Evolutionary conservation across 2,329 filamentous ascomycete genomes (phyloP), one percentile per base, ranked within the genome.

Genomic region (Cercospora sp.): DNA sequence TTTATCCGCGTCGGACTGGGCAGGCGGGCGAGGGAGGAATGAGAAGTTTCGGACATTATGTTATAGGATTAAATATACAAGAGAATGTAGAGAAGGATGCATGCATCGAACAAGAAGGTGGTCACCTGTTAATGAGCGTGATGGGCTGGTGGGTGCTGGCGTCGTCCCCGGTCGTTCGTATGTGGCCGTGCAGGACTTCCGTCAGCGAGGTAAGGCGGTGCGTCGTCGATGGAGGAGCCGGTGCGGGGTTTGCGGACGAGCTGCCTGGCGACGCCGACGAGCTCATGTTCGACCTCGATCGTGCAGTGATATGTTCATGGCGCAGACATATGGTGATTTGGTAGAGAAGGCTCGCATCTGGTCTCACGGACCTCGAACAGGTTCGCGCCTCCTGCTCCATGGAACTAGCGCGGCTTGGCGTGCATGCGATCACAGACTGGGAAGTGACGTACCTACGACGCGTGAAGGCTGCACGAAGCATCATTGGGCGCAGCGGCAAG

Each of bases 41-140:
- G 51, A 13, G 72, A 68, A 28, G 68, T 60, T 62, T 73, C 68
- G 67, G 75, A 76, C 72, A 75, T 76, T 70, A 62, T 68, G 65
- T 6, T 42, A 33, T 13, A 62, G 33, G 55, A 23, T 28, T 48
- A 48, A 57, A 57, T 58, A 42, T 68, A 63, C 28, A 58, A 30
- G n/a, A 62, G 33, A 64, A 33, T 13, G 60, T 45, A 51, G 64
- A 63, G 59, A 42, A 60, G 40, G 33, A 33, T 18, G 31, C 8
- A 65, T 59, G 30, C 63, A 55, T 26, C 30, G 64, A 59, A 66
- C 31, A 23, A 55, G 60, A 64, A 53, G 61, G 66, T 20, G 66
- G 60, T 74, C 71, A 75, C 73, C 72, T 75, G 71, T 74, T 65
- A 48, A 67, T 40, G 53, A 73, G 70, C 18, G 59, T 64, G 61